Evolutionary conservation across 257 asterid genomes (phyloP), one percentile per base, ranked within the genome.

Genomic region (Gardenia jasminoides): DNA sequence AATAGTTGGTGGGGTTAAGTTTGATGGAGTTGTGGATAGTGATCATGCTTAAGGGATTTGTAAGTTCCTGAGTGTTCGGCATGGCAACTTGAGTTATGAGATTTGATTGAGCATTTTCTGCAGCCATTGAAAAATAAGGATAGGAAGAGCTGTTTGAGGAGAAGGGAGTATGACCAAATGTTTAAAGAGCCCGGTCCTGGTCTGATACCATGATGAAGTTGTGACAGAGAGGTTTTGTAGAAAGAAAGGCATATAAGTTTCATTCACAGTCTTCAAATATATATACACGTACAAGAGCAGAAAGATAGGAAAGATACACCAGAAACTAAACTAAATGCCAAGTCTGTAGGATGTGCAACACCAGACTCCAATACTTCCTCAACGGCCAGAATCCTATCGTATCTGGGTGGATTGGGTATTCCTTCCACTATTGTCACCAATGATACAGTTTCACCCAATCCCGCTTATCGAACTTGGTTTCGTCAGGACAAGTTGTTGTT

Each of bases 401-500:
- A n/a, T n/a, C n/a, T n/a, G n/a, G n/a, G n/a, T n/a, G n/a, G n/a
- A n/a, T n/a, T n/a, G n/a, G n/a, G n/a, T n/a, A n/a, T n/a, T n/a
- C n/a, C 62, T 3, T 5, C 54, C 6, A 76, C 77, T 6, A 69
- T 76, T 39, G 41, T 54, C 4, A 19, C n/a, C 0, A 58, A 67
- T 19, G 43, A 67, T 16, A 13, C 12, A 0, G 12, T 16, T 7
- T 46, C 72, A 0, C 17, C 59, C 1, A 72, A 78, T 24, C 72
- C 76, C 3, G 50, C 44, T 28, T 71, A 70, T 9, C 17, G 10
- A 9, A 76, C 52, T 13, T 71, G 78, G 79, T 2, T 70, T 0
- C 48, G 79, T 0, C 44, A 81, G 36, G 81, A 81, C 28, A 48
- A 66, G 3, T 58, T 81, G 2, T 4, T 81, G 4, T 71, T 72